Base-by-base conservation (phyloP, 139 green algal species). In the Auxenochlorella pyrenoidosa region DNA sequence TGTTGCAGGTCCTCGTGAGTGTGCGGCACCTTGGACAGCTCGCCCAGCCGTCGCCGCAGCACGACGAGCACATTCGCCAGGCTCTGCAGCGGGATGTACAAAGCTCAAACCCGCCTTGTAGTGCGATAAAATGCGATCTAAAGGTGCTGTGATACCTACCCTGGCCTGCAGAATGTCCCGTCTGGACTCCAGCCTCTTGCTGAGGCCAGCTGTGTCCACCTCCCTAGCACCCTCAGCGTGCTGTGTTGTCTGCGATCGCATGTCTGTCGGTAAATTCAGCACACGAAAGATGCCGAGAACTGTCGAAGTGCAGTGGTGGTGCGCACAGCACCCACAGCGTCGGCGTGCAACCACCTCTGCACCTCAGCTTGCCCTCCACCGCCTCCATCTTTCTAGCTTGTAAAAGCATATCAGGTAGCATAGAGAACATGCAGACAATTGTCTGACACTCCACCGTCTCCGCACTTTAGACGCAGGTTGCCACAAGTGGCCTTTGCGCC, bases 21-120 rank as follows among this genome's bases (percentile, higher is more conserved):
- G 41, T 65, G 60, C 40, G 28, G 26, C 15, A 3, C 5, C 1
- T 38, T 10, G 36, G 77, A 41, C 60, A 85, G 80, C 60, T 75
- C 26, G 4, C 15, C 38, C 40, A 85, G 80, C 28, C 63, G 60
- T 30, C 80, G 60, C 28, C 32, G 15, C 19, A 85, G 5, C 60
- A 85, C 80, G 19, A 77, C 72, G 30, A 85, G 80, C 63, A 75
- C 66, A 28, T 85, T 85, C 22, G 60, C 60, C 40, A 85, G 63
- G 30, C 34, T 47, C 70, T 76, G 70, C 66, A 41, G 66, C 13
- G 54, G 15, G 54, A 2, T 22, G 10, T 22, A 4, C 15, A 24
- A 24, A 63, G 13, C 2, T 22, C 16, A 24, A 24, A 63, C 54
- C 54, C 54, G 54, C 15, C 54, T 13, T 63, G n/a, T n/a, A n/a